phyloP scores from a whole-genome alignment of 2,329 filamentous ascomycete species.

The Alternaria brassicae region DNA sequence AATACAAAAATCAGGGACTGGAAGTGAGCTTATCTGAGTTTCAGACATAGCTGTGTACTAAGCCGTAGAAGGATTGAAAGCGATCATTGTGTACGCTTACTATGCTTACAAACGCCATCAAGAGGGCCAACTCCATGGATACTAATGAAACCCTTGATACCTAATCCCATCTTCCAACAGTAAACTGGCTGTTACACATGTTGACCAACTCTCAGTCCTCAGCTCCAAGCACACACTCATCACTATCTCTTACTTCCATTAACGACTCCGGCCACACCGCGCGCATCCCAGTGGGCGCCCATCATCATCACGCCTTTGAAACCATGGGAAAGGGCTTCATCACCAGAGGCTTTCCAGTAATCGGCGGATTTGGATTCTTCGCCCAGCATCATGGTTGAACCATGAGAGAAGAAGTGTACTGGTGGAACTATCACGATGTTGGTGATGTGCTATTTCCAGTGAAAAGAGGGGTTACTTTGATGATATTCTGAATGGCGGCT shows the following conservation, averaged over 20 bases:
- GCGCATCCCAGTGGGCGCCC: constrained; percentile 72
- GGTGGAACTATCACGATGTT: constrained; percentile 53
- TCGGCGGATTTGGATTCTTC: constrained; percentile 67
- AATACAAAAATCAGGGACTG: too few species aligned
- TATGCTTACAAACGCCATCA: not conserved
- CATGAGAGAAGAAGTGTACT: constrained; percentile 73
- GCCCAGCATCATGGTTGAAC: constrained; percentile 75
- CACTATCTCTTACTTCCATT: constrained; percentile 31
- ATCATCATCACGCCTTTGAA: constrained; percentile 72
- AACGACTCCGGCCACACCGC: constrained; percentile 62
- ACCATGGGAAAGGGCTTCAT: constrained; percentile 65
- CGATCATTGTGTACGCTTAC: not conserved
- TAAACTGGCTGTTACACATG: constrained; percentile 47
- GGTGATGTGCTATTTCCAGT: not conserved
- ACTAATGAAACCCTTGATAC: not conserved
- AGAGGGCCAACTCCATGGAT: not conserved
- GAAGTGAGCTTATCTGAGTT: not conserved
- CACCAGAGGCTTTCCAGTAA: constrained; percentile 72
- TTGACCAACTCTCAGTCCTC: constrained; percentile 46
- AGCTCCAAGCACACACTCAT: constrained; percentile 38
- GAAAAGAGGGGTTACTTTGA: not conserved
- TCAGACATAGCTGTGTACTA: not conserved
- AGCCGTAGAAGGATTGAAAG: not conserved
- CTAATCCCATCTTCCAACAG: constrained; percentile 34
- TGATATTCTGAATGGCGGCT: not conserved